Conservation (phyloP, 129 eudicot genomes). For the Flaveria trinervia region DNA sequence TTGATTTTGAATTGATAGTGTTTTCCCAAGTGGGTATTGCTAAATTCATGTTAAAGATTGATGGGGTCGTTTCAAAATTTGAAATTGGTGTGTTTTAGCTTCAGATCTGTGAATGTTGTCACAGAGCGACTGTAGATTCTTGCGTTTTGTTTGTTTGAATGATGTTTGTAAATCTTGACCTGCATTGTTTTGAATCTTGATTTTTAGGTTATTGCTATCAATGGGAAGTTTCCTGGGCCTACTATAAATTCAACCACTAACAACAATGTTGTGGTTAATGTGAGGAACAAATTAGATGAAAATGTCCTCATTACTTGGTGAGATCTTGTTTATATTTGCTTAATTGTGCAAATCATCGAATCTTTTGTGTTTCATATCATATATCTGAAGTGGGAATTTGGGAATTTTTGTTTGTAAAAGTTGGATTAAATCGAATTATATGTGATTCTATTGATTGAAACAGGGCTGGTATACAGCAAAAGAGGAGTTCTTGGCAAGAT, state of each 20-base stretch:
- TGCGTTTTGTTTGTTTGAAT: background rate
- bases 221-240: constrained; percentile 45
- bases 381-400: too few relatives aligned
- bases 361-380: too few relatives aligned
- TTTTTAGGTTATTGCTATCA: constrained; percentile 32
- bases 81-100: constrained; percentile 31
- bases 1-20: too few relatives aligned
- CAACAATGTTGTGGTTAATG: constrained; percentile 44
- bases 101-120: constrained; percentile 54
- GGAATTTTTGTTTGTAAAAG: background rate
- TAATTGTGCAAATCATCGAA: too few relatives aligned
- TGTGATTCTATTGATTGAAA: background rate
- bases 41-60: background rate
- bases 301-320: constrained; percentile 33
- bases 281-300: constrained; percentile 41
- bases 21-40: too few relatives aligned
- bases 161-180: background rate
- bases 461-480: constrained; percentile 52
- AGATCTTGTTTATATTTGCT: background rate
- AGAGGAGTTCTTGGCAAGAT: constrained; percentile 68
- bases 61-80: constrained; percentile 21
- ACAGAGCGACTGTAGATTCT: too few relatives aligned
- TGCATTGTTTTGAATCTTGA: constrained; percentile 5
- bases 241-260: constrained; percentile 44
- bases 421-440: background rate